Evolutionary conservation across 1,139 yeast species (phyloP), one percentile per base, ranked within the genome.

Genomic region (Taphrina pruni): DNA sequence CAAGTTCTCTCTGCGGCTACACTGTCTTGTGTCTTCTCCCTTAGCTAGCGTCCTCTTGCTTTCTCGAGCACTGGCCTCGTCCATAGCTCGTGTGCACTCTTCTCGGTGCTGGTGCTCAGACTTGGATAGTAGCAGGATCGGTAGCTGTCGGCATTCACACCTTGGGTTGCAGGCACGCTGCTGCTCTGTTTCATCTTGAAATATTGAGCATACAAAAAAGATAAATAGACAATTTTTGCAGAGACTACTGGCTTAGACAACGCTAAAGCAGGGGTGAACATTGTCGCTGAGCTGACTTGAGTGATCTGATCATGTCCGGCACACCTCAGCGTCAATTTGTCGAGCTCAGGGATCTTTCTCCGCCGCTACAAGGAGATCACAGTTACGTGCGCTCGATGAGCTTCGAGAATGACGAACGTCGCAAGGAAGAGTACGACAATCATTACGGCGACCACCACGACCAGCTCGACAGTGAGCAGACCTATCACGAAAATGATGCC

Each of bases 281-380:
- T 39, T 39, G 14, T 14, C 14, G 14, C 11, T 11, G 11, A 11
- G 14, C 43, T 39, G n/a, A n/a, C 51, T 46, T n/a, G 20, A 50
- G 54, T 50, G 54, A 36, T 11, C 1, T 41, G 6, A 17, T 48
- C 48, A 56, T 56, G 60, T 9, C 43, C 39, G 46, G 41, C 26
- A 58, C 62, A 17, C 62, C 62, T 45, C 52, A 58, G 21, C 43
- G 62, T n/a, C 62, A 58, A 43, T 58, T 58, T 32, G 54, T 58
- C 17, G 62, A 58, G 17, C 62, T 58, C 26, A 43, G 54, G 32
- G 62, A 58, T 35, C 51, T 58, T 12, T 58, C 62, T 4, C 62
- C 62, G 21, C 26, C 51, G 12, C 52, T 26, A 2, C 54, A 21
- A 8, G 41, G 26, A 2, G 43, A 54, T 36, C 41, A 35, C 14